Base-by-base conservation (phyloP, 371 early-diverging fungal species). In the Mortierella sp. region DNA sequence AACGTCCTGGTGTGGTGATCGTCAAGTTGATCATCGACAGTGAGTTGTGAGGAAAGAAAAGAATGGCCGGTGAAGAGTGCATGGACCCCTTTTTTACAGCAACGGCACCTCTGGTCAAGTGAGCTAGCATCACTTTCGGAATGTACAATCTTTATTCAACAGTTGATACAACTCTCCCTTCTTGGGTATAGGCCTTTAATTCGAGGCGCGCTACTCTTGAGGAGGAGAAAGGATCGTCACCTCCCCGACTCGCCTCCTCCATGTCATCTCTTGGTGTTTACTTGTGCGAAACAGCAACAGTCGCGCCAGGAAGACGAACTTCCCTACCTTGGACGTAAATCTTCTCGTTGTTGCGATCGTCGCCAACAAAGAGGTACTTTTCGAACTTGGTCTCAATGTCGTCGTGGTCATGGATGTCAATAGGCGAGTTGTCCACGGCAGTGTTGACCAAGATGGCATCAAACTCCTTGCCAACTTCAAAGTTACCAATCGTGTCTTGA, bases 391-490 rank as follows among this genome's bases (percentile, higher is more conserved):
- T 65, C 54, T 65, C 49, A 27, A 69, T 24, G 1, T 74, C 71
- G 54, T 87, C 87, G 38, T 82, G 73, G 24, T 82, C 84, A 69
- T 86, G 82, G 31, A 90, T 42, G 58, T 88, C 85, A 3, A 88
- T 50, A 14, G 85, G 81, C 9, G 86, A 79, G 23, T 64, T 45
- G 1, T 68, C 52, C 19, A 51, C 49, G 3, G 63, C 58, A 0
- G 91, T 73, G 72, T 95, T 91, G 7, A 95, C 86, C 54, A 94
- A 72, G 13, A 96, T 83, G 9, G 96, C 96, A 81, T 97, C 98
- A 84, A 97, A 95, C 13, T 93, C 86, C 79, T 96, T 96, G 39
- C 94, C 94, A 5, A 74, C 76, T 30, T 72, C 79, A 80, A 97
- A 94, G 73, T 89, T 95, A 14, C 98, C 98, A 47, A 95, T 83